Base-by-base conservation (phyloP, 1,284 basidiomycete genomes). In the Marasmius fiardii region DNA sequence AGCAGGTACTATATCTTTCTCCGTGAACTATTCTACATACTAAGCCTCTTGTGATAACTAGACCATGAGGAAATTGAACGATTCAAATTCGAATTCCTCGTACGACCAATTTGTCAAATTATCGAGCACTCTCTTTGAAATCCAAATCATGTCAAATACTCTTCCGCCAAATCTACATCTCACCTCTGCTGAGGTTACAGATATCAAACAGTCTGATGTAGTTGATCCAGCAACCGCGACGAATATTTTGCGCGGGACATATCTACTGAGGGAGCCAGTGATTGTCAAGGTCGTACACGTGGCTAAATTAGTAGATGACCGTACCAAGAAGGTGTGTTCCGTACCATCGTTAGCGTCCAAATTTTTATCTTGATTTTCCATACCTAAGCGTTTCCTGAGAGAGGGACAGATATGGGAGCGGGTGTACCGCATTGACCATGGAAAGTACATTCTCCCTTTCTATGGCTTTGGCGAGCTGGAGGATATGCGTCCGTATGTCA, bases 381-480 rank as follows among this genome's bases (percentile, higher is more conserved):
- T n/a, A n/a, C n/a, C n/a, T n/a, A n/a, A 83, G 81, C 68, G 82
- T 31, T 81, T 83, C 58, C 69, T 69, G 52, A 65, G 79, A 31
- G 81, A 83, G 64, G 76, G 78, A 5, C 70, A 74, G n/a, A 78
- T 83, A 31, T 83, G 82, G 81, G 69, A 72, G 20, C 69, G 72
- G 45, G 69, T 83, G 16, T 83, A 79, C 78, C 72, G 75, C 54
- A 64, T 66, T 11, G 82, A 83, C 55, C 68, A 69, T 34, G 81
- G 81, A 39, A 69, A 67, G 41, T 72, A n/a, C n/a, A n/a, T n/a
- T n/a, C n/a, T n/a, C n/a, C n/a, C n/a, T n/a, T n/a, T n/a, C n/a
- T n/a, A n/a, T 80, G 54, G 78, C 81, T 43, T 70, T 83, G 1
- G 81, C 82, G 0, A 80, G 83, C 56, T 82, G 78, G 58, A 82